Evolutionary conservation across 177 flowering plant species (phyloP).

Genomic region (Vitis hybrid): DNA sequence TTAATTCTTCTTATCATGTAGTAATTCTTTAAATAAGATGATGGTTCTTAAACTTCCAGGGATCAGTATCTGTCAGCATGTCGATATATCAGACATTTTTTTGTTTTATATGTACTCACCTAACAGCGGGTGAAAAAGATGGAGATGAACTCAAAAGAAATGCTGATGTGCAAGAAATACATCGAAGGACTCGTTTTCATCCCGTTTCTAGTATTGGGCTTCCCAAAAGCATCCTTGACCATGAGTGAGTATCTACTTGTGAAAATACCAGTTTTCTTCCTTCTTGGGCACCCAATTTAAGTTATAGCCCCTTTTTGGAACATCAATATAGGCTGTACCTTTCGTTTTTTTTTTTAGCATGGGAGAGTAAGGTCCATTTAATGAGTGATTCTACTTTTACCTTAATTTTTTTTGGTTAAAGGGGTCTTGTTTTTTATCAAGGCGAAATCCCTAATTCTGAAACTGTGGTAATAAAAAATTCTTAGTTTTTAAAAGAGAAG

Average conservation of each 20-base stretch:
- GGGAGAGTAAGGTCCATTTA: too few relatives aligned
- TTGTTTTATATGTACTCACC: conserved; percentile 93
- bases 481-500: too few relatives aligned
- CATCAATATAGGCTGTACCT: too few relatives aligned
- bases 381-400: too few relatives aligned
- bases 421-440: too few relatives aligned
- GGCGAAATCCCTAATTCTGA: too few relatives aligned
- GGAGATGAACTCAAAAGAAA: conserved; percentile 80
- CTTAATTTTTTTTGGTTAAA: too few relatives aligned
- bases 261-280: neutral
- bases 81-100: conserved; percentile 91
- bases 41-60: conserved; percentile 50
- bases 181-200: conserved; percentile 69
- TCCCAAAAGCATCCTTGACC: conserved; percentile 73
- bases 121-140: conserved; percentile 90
- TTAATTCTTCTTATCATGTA: neutral
- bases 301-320: neutral
- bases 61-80: conserved; percentile 96
- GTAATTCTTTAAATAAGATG: neutral
- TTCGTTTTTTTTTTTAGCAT: too few relatives aligned
- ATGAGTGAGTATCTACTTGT: conserved; percentile 65
- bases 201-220: conserved; percentile 45
- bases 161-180: conserved; percentile 90
- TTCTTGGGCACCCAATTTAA: neutral
- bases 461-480: too few relatives aligned